A percentile compares a stretch with the other conserved stretches of the same genome.
Conservation (phyloP, 768 basidiomycete genomes). For the Mycena metata region DNA sequence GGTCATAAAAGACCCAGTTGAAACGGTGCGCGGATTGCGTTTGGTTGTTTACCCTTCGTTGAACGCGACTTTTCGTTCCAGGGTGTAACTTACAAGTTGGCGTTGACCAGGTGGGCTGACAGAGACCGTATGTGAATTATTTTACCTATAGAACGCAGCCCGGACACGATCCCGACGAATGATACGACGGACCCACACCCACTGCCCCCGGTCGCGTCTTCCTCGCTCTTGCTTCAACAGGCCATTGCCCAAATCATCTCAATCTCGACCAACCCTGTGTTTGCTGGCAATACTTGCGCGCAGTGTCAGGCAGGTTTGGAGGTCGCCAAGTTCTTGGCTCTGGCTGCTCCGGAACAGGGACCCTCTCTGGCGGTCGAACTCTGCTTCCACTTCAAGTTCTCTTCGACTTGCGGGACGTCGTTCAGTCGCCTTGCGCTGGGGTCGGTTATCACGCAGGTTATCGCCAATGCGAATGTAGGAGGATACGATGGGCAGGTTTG, state of each 20-base stretch:
- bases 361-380: constrained; percentile 68
- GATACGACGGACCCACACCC: constrained; percentile 75
- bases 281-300: constrained; percentile 67
- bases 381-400: constrained; percentile 73
- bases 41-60: neutral
- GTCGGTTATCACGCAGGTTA: constrained; percentile 76
- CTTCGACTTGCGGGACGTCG: constrained; percentile 61
- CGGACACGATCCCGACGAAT: constrained; percentile 68
- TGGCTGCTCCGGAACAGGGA: constrained; percentile 73
- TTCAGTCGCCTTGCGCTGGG: constrained; percentile 66
- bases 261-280: constrained; percentile 65
- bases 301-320: constrained; percentile 73
- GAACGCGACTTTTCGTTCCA: constrained; percentile 41
- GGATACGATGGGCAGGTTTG: constrained; percentile 81
- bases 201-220: constrained; percentile 68
- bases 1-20: constrained; percentile 79
- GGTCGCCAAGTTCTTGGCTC: constrained; percentile 73
- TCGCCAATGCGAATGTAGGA: constrained; percentile 77
- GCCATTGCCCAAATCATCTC: constrained; percentile 72
- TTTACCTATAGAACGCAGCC: constrained; percentile 47
- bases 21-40: constrained; percentile 55
- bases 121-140: neutral
- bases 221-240: constrained; percentile 59
- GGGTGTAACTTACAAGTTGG: constrained; percentile 65
- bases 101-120: constrained; percentile 59